Conservation (phyloP, 202 grass and related monocot genomes). For the Digitaria exilis region DNA sequence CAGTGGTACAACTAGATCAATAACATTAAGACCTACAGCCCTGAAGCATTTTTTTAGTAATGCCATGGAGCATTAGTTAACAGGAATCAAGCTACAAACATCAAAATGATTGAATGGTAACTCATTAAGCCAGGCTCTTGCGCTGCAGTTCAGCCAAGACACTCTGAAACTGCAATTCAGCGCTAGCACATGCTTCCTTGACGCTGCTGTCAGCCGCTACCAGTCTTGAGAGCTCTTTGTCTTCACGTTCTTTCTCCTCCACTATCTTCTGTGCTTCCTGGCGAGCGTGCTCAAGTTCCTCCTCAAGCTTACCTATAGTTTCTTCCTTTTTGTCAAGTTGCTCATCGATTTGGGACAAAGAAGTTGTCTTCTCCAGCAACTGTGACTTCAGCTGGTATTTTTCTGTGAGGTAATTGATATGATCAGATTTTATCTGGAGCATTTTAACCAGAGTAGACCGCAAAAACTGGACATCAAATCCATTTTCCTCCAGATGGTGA, state of each 20-base stretch:
- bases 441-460: slow-evolving; percentile 31
- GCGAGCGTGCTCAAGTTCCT: slow-evolving; percentile 33
- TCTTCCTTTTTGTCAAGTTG: slow-evolving; percentile 32
- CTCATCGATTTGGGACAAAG: slow-evolving; percentile 15
- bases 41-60: too few relatives aligned
- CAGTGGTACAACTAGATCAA: too few relatives aligned
- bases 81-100: neutral
- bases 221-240: slow-evolving; percentile 34
- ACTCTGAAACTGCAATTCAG: slow-evolving; percentile 21
- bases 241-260: slow-evolving; percentile 19
- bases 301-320: slow-evolving; percentile 40
- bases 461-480: slow-evolving; percentile 59
- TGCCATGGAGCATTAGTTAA: slow-evolving; percentile 24
- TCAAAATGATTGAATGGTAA: neutral
- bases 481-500: slow-evolving; percentile 53
- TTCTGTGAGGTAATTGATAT: slow-evolving; percentile 4
- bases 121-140: neutral
- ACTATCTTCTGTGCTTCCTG: neutral
- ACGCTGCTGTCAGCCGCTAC: neutral
- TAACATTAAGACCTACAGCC: neutral
- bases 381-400: slow-evolving; percentile 37
- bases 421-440: slow-evolving; percentile 46
- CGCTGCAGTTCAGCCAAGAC: slow-evolving; percentile 20
- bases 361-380: slow-evolving; percentile 27
- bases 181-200: slow-evolving; percentile 19